Conservation (phyloP, 352 stramenopile genomes). For the Blastocystis sp. region DNA sequence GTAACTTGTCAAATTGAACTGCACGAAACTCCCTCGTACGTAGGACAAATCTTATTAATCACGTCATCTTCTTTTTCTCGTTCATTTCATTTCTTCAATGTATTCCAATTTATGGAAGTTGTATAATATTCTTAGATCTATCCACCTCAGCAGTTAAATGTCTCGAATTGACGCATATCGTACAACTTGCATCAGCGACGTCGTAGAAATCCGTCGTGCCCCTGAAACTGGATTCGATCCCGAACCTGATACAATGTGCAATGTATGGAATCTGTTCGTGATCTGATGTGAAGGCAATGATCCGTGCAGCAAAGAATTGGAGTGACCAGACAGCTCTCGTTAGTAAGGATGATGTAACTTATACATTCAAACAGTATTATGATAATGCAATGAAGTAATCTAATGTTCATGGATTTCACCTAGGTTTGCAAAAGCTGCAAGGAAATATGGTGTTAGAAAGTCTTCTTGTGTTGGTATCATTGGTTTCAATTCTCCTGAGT, state of each 20-base stretch:
- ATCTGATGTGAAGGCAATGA: conserved; percentile 5
- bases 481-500: conserved; percentile 83
- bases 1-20: too few relatives aligned
- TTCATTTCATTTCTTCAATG: too few relatives aligned
- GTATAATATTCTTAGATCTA: too few relatives aligned
- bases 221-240: conserved; percentile 61
- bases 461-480: conserved; percentile 78
- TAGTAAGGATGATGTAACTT: conserved; percentile 56
- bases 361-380: conserved; percentile 61
- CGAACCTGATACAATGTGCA: conserved; percentile 37
- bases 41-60: background rate
- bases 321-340: conserved; percentile 41
- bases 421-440: conserved; percentile 75
- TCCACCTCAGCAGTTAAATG: background rate
- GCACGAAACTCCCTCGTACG: background rate
- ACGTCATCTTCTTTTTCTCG: background rate
- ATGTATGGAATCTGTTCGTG: background rate
- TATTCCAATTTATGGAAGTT: too few relatives aligned
- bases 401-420: background rate
- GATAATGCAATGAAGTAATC: conserved; percentile 28
- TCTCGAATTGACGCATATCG: conserved; percentile 29
- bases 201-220: conserved; percentile 38
- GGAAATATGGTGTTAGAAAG: conserved; percentile 71
- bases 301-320: conserved; percentile 51
- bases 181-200: conserved; percentile 41